These are phyloP conservation scores for Colletotrichum spinosum DNA, from an alignment of 2,329 filamentous ascomycete species.

Conservation along the genomic window DNA sequence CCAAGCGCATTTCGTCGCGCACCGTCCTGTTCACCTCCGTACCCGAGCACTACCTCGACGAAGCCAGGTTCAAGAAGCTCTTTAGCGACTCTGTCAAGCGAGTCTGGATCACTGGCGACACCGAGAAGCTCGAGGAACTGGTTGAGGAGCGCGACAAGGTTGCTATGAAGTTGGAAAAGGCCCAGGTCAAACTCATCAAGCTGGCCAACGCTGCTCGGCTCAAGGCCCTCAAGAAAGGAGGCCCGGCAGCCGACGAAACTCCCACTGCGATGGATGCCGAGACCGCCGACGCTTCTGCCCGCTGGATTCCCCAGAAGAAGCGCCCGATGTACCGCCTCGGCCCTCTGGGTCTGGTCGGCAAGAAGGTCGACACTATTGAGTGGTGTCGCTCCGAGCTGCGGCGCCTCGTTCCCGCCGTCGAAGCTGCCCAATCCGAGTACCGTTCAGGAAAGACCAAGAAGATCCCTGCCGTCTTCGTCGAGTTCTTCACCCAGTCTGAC, in stretches of 20 bases:
- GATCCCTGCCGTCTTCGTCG: conserved; percentile 86
- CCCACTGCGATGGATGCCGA: conserved; percentile 70
- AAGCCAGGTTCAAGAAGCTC: conserved; percentile 80
- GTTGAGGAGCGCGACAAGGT: conserved; percentile 85
- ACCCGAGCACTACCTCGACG: conserved; percentile 80
- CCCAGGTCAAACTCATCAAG: conserved; percentile 88
- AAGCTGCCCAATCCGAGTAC: conserved; percentile 75
- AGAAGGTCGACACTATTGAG: conserved; percentile 94
- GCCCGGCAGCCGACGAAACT: conserved; percentile 50
- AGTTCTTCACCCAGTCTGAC: conserved; percentile 84
- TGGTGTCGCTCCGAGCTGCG: conserved; percentile 83
- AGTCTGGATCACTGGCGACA: conserved; percentile 86
- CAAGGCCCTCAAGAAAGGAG: conserved; percentile 75
- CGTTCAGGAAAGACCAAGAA: conserved; percentile 72
- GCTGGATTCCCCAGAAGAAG: conserved; percentile 79
- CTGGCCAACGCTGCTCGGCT: conserved; percentile 78
- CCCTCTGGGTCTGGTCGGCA: conserved; percentile 67
- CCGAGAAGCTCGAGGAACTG: conserved; percentile 80
- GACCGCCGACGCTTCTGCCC: conserved; percentile 73
- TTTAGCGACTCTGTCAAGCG: conserved; percentile 86
- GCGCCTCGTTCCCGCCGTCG: conserved; percentile 76
- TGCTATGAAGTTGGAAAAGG: conserved; percentile 84
- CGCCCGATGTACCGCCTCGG: conserved; percentile 82
- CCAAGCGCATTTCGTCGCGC: conserved; percentile 86
- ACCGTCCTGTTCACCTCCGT: conserved; percentile 92